Evolutionary conservation across 148 eudicot species (phyloP).

Genomic region (Talinum fruticosum): DNA sequence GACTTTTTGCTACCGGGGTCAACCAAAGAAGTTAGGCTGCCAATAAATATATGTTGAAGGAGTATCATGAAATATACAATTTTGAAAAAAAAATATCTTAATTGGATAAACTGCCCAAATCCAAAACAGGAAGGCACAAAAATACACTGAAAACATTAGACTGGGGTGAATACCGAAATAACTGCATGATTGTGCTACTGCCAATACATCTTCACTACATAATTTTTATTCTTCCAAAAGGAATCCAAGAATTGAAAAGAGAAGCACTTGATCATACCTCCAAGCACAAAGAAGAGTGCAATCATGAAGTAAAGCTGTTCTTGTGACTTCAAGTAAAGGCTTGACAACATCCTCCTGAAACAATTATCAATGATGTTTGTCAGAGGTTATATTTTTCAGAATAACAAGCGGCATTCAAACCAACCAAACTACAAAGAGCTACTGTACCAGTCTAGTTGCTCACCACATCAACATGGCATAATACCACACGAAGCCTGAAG

Average conservation of each 20-base stretch:
- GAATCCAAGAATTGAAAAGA: neutral
- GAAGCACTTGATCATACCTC: constrained; percentile 47
- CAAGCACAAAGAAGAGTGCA: constrained; percentile 92
- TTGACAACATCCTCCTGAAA: constrained; percentile 93
- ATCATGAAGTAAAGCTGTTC: constrained; percentile 89
- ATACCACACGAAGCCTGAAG: constrained; percentile 81
- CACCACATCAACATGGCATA: constrained; percentile 96
- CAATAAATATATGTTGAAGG: no score
- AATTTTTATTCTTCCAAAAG: neutral
- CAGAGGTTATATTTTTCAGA: constrained; percentile 9
- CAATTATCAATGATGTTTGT: neutral
- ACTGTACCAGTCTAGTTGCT: constrained; percentile 28
- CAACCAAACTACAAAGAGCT: neutral
- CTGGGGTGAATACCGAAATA: no score
- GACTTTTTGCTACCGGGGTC: no score
- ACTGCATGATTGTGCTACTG: neutral
- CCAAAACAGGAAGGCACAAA: no score
- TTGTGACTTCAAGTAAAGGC: constrained; percentile 92
- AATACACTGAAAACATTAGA: no score
- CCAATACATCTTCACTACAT: neutral
- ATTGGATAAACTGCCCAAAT: no score
- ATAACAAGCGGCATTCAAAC: neutral
- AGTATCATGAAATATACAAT: no score
- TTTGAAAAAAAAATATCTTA: no score
- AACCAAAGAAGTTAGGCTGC: no score